Evolutionary conservation across 2,329 filamentous ascomycete species (phyloP), one percentile per base, ranked within the genome.

Genomic region (Lachnellula suecica): DNA sequence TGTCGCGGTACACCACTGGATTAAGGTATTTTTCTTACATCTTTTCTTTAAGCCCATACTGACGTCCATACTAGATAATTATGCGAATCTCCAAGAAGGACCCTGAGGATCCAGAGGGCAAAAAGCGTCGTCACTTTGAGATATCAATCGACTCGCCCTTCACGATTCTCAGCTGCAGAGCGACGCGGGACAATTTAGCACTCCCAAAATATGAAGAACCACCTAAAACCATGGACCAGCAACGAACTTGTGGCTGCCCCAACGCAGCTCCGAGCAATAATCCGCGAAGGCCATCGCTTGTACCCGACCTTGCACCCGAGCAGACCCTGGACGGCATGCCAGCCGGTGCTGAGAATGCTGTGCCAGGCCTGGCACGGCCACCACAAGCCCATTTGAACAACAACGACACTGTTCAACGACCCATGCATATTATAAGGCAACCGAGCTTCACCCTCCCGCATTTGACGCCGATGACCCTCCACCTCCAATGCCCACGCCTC

Each of bases 101-200:
- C 61, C 73, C 78, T 44, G 77, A 78, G 27, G 83, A 88, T 59
- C 79, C 85, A 9, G 73, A 70, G 4, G 63, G 63, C 19, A 66
- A 62, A 34, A 88, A 87, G 66, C 78, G 86, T 58, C 78, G 86
- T 35, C 86, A 89, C 64, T 89, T 89, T 59, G 87, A 90, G 63
- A 89, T 90, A 51, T 89, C 86, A 15, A 89, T 90, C 59, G 86
- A 90, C 67, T 89, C 86, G 0, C 86, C 86, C 2, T 87, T 90
- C 68, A 85, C 88, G 63, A 85, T 90, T 57, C 80, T 89, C 15
- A 88, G 84, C 9, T 90, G 87, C 70, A 83, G 82, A 54, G 85
- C 87, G 40, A 87, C 85, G 3, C 83, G 86, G 67, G 83, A 83
- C 38, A 89, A 89, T 65, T 85, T 83, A 47, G 81, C 82, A 19